These are phyloP conservation scores for Pezicula carpinea DNA, from an alignment of 2,329 filamentous ascomycete species.

Conservation along the genomic window DNA sequence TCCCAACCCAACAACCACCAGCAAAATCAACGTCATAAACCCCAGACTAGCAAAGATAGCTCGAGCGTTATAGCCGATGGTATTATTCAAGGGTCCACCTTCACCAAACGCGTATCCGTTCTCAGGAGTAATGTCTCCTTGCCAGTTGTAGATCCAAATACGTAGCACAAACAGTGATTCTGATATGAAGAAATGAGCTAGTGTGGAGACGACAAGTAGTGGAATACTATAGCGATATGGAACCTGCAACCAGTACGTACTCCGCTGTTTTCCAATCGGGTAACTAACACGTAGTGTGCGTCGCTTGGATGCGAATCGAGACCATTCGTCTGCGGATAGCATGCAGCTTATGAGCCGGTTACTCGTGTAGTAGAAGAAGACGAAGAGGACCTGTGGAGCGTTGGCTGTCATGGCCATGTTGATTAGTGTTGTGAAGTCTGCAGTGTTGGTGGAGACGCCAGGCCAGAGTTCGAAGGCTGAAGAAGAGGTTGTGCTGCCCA, in stretches of 20 bases:
- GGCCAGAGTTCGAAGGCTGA: not conserved
- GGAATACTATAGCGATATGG: not conserved
- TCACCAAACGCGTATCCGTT: not conserved
- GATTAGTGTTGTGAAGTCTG: not conserved
- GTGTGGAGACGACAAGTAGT: not conserved
- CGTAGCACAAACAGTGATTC: not conserved
- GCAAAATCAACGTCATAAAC: not conserved
- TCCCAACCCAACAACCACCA: not conserved
- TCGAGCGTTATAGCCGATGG: not conserved
- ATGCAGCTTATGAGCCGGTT: constrained; percentile 41
- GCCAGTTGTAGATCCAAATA: constrained; percentile 1
- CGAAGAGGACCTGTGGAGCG: constrained; percentile 39
- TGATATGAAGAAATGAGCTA: constrained; percentile 1
- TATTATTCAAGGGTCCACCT: not conserved
- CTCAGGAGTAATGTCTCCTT: not conserved
- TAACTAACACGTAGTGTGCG: constrained; percentile 37
- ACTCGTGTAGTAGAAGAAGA: constrained; percentile 37
- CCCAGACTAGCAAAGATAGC: not conserved
- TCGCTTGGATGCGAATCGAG: constrained; percentile 28
- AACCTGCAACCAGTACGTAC: not conserved
- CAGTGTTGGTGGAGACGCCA: not conserved
- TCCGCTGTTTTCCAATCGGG: constrained; percentile 24
- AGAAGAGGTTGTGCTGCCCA: not conserved
- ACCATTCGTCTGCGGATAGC: constrained; percentile 41
- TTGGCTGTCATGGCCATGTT: constrained; percentile 31